These are phyloP conservation scores for Pistacia vera DNA, from an alignment of 345 rosid species.

Conservation along the genomic window DNA sequence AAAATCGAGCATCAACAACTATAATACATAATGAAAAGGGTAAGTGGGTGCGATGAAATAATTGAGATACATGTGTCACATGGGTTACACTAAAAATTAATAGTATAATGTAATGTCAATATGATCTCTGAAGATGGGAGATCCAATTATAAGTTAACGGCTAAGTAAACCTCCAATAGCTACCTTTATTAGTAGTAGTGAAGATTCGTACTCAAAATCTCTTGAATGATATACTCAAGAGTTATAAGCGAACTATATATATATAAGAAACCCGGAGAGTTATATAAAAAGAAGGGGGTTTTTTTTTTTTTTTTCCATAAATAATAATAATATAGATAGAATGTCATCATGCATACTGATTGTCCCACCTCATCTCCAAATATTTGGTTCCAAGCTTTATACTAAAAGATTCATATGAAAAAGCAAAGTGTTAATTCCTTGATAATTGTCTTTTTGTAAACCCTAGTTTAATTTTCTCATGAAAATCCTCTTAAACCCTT, in stretches of 20 bases:
- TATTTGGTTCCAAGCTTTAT: not conserved
- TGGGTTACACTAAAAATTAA: slow-evolving; percentile 10
- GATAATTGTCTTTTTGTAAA: slow-evolving; percentile 14
- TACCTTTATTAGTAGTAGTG: too few species aligned
- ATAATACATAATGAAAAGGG: too few species aligned
- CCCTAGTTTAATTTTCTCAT: not conserved
- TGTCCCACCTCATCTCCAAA: slow-evolving; percentile 1
- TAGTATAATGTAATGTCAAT: not conserved
- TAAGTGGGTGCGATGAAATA: not conserved
- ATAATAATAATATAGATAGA: not conserved
- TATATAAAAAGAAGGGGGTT: not conserved
- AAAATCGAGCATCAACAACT: too few species aligned
- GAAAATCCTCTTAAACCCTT: slow-evolving; percentile 9
- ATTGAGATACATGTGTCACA: slow-evolving; percentile 16
- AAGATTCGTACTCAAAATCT: too few species aligned
- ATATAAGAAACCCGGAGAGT: not conserved
- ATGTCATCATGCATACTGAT: slow-evolving; percentile 16
- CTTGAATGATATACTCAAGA: too few species aligned
- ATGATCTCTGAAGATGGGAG: not conserved
- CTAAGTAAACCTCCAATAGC: too few species aligned
- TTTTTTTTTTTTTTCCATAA: too few species aligned
- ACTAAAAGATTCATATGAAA: not conserved
- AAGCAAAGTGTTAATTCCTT: not conserved
- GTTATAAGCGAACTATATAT: too few species aligned
- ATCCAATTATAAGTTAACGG: too few species aligned